Base-by-base conservation (phyloP, 805 yeast genomes). In the Wickerhamiella musiphila region DNA sequence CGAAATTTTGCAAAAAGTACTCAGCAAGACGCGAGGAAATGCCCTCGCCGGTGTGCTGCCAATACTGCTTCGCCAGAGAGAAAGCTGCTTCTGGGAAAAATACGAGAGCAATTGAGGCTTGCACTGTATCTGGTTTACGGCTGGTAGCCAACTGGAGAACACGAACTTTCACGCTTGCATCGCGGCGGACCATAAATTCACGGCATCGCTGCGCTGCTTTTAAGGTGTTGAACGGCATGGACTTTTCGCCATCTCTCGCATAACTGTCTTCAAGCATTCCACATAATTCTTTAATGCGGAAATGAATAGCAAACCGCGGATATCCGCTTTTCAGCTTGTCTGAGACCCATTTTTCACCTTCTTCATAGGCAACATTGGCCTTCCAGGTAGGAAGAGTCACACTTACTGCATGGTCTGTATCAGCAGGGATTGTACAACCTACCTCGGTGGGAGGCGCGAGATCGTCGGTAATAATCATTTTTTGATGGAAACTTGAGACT, bases 1-100 rank as follows among this genome's bases (percentile, higher is more conserved):
- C 39, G 29, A 33, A 25, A 8, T 35, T 36, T 38, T 69, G 70
- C 37, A 77, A 54, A 29, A 78, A 71, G 47, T 81, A 90, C 53
- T 84, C 94, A 1, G 83, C 95, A 50, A 74, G 58, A 45, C 96
- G 63, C 22, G 94, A 79, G 11, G 94, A 79, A 18, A 90, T 68
- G n/a, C 94, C 94, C 53, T 86, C 95, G 18, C 99, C 99, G 0
- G 93, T 62, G 48, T 84, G 94, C 52, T 86, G 95, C 98, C 98
- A 90, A 56, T 81, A 90, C 45, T 71, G 71, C 49, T 81, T 83
- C 24, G 90, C 84, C 4, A 78, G 52, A 1, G 68, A 52, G 39
- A 62, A 71, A 36, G 65, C 71, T 3, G 61, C 58, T 2, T 60
- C 52, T 2, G 79, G 79, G 46, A 77, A 78, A 39, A 90, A 73